Evolutionary conservation across 352 stramenopile genomes (phyloP).

Genomic region (Globisporangium lucens): DNA sequence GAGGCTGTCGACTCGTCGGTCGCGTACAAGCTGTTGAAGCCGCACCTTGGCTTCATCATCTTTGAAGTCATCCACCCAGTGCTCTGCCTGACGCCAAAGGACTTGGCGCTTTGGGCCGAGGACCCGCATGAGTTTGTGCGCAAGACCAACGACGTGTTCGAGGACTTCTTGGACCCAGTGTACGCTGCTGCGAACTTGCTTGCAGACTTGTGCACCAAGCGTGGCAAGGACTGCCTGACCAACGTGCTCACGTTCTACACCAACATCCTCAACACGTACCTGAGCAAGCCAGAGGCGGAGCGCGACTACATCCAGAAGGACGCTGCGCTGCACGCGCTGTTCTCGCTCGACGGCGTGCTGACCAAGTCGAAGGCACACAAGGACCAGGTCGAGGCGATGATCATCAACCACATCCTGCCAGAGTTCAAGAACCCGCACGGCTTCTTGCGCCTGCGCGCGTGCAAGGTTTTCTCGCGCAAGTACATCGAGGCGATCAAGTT

Average conservation of each 20-base stretch:
- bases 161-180: conserved; percentile 95
- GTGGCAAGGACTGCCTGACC: conserved; percentile 92
- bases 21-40: conserved; percentile 98
- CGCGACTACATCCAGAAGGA: conserved; percentile 97
- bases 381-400: conserved; percentile 90
- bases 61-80: conserved; percentile 97
- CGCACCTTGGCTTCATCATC: conserved; percentile 95
- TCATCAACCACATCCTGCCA: conserved; percentile 94
- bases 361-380: conserved; percentile 94
- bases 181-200: conserved; percentile 95
- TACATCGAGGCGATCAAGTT: conserved; percentile 91
- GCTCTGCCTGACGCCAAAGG: conserved; percentile 92
- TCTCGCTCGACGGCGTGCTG: conserved; percentile 90
- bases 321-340: conserved; percentile 91
- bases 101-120: conserved; percentile 94
- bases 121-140: conserved; percentile 98
- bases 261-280: conserved; percentile 92
- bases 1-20: conserved; percentile 93
- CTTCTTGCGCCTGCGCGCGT: conserved; percentile 94
- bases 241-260: conserved; percentile 91
- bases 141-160: conserved; percentile 96
- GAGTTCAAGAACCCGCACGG: conserved; percentile 95
- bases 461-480: conserved; percentile 95
- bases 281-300: conserved; percentile 54
- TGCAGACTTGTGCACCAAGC: conserved; percentile 92